Evolutionary conservation across 2,329 filamentous ascomycete genomes (phyloP).

Genomic region (Talaromyces amestolkiae): DNA sequence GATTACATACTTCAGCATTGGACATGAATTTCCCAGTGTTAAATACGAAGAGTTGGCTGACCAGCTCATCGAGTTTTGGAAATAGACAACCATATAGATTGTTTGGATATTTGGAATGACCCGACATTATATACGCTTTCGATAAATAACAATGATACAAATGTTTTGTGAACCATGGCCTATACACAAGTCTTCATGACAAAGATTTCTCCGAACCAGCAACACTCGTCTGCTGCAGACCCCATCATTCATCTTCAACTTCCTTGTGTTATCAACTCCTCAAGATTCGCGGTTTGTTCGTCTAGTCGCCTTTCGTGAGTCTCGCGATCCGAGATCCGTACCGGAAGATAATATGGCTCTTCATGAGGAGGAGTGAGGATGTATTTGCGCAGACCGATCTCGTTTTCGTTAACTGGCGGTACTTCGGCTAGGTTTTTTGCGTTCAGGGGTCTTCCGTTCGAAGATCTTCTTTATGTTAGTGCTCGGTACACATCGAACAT

Average conservation of each 20-base stretch:
- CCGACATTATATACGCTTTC: neutral
- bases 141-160: neutral
- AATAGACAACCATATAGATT: slow-evolving; percentile 1
- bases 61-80: slow-evolving; percentile 48
- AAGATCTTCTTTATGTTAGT: neutral
- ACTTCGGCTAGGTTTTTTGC: slow-evolving; percentile 11
- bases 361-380: neutral
- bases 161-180: neutral
- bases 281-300: neutral
- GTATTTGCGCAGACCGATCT: slow-evolving; percentile 10
- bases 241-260: neutral
- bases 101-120: neutral
- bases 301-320: neutral
- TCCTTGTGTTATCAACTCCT: slow-evolving; percentile 2
- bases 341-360: slow-evolving; percentile 11
- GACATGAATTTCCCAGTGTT: slow-evolving; percentile 68
- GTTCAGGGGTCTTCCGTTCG: neutral
- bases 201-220: neutral
- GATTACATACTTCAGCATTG: slow-evolving; percentile 58
- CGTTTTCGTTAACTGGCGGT: neutral
- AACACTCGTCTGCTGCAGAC: neutral
- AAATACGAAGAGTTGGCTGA: slow-evolving; percentile 58
- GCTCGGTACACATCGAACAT: neutral
- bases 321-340: neutral
- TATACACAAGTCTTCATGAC: neutral